A percentile compares a stretch with the other conserved stretches of the same genome.
Evolutionary conservation across 352 stramenopile species (phyloP).

Genomic region (Pythium biforme): DNA sequence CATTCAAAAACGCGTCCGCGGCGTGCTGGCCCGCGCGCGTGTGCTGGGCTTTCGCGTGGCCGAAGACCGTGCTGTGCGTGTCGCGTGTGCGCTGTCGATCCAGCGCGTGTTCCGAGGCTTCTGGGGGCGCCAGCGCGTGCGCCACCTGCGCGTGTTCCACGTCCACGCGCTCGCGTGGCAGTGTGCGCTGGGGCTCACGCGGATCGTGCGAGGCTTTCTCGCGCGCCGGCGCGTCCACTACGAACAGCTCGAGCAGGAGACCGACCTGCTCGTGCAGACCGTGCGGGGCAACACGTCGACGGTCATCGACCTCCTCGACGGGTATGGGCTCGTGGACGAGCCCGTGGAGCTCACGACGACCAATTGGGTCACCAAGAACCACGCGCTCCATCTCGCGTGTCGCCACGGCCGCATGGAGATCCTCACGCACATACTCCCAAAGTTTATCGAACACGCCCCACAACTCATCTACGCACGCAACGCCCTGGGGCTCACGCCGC

Average conservation of each 20-base stretch:
- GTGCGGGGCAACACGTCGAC: constrained; percentile 44
- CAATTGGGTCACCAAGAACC: constrained; percentile 36
- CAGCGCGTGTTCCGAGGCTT: constrained; percentile 52
- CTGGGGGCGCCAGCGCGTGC: constrained; percentile 33
- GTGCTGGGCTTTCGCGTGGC: constrained; percentile 36
- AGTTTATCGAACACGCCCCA: constrained; percentile 30
- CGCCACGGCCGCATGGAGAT: constrained; percentile 50
- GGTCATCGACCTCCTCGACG: constrained; percentile 64
- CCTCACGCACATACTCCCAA: constrained; percentile 49
- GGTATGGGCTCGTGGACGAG: constrained; percentile 41
- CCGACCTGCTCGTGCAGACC: constrained; percentile 57
- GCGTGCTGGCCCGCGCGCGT: constrained; percentile 27
- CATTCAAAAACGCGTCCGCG: constrained; percentile 46
- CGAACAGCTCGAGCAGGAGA: constrained; percentile 34
- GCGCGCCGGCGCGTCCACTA: constrained; percentile 29
- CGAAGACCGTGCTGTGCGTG: constrained; percentile 37
- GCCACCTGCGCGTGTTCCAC: constrained; percentile 31
- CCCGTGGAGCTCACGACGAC: constrained; percentile 39
- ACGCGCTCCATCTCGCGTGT: constrained; percentile 48
- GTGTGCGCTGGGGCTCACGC: constrained; percentile 42
- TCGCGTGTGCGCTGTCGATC: constrained; percentile 51
- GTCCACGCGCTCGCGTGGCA: constrained; percentile 32
- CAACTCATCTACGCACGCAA: constrained; percentile 42
- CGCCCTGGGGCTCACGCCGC: constrained; percentile 35
- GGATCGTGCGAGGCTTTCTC: constrained; percentile 57